Evolutionary conservation across 257 asterid genomes (phyloP).

Genomic region (Plantago ovata): DNA sequence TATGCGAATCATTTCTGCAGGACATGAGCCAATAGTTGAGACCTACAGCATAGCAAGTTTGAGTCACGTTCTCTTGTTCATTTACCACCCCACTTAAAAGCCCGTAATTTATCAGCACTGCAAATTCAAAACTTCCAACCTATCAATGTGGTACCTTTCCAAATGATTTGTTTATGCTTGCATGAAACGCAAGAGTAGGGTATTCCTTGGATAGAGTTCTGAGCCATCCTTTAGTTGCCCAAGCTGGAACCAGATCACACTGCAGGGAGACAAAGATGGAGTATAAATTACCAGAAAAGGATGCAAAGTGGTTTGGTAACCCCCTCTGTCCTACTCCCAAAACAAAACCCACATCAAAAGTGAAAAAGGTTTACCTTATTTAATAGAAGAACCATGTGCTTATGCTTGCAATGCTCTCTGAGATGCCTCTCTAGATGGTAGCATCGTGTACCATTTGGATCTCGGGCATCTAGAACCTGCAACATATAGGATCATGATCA

Average conservation of each 20-base stretch:
- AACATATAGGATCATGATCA: constrained; percentile 13
- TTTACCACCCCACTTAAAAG: not conserved
- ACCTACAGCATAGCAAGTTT: not conserved
- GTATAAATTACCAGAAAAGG: not conserved
- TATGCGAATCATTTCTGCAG: not conserved
- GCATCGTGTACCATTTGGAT: constrained; percentile 97
- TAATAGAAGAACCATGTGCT: constrained; percentile 80
- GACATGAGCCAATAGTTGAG: not conserved
- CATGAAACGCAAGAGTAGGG: constrained; percentile 94
- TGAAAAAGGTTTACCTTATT: constrained; percentile 55
- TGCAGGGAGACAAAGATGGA: constrained; percentile 16
- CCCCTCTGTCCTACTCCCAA: not conserved
- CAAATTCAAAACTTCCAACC: not conserved
- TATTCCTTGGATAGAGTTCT: constrained; percentile 77
- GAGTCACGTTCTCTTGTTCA: not conserved
- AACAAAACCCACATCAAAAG: not conserved
- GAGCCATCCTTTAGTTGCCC: constrained; percentile 98
- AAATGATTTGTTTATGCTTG: constrained; percentile 89
- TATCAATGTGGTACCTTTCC: constrained; percentile 64
- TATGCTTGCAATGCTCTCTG: constrained; percentile 88
- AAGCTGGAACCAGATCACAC: constrained; percentile 98
- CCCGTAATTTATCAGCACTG: not conserved
- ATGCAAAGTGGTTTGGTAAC: not conserved
- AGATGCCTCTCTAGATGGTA: constrained; percentile 93
- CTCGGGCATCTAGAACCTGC: constrained; percentile 97